phyloP scores from a whole-genome alignment of 306 rosid species.

The Lathyrus sativus region DNA sequence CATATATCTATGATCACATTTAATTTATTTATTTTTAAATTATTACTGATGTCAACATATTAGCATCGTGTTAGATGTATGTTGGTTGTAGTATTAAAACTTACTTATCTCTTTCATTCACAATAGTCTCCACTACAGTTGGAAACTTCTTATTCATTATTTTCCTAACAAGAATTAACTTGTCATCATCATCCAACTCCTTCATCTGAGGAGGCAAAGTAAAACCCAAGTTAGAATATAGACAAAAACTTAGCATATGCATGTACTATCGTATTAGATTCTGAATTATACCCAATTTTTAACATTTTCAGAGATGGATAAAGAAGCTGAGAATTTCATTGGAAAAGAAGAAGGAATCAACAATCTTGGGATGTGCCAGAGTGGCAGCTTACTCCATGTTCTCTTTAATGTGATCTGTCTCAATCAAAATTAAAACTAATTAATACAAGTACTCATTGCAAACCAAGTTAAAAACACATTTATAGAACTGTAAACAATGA shows the following conservation, averaged over 20 bases:
- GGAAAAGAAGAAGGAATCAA: slow-evolving; percentile 60
- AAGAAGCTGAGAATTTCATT: slow-evolving; percentile 52
- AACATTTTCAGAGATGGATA: slow-evolving; percentile 68
- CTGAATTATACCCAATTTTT: slow-evolving; percentile 59
- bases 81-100: slow-evolving; percentile 18
- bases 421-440: slow-evolving; percentile 35
- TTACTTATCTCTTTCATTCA: slow-evolving; percentile 90
- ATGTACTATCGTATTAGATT: slow-evolving; percentile 12
- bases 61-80: too few relatives aligned
- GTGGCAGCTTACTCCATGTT: slow-evolving; percentile 92
- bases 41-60: too few relatives aligned
- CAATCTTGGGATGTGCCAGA: slow-evolving; percentile 78
- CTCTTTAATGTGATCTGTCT: slow-evolving; percentile 79
- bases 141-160: slow-evolving; percentile 82
- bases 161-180: background rate
- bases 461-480: slow-evolving; percentile 18
- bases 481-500: slow-evolving; percentile 5
- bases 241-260: slow-evolving; percentile 12
- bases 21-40: too few relatives aligned
- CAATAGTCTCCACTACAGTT: slow-evolving; percentile 83
- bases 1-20: slow-evolving; percentile 63
- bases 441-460: slow-evolving; percentile 10
- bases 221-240: slow-evolving; percentile 35
- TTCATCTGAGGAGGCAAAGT: slow-evolving; percentile 59
- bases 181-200: slow-evolving; percentile 75